Evolutionary conservation across 257 asterid species (phyloP).

Genomic region (Rauvolfia tetraphylla): DNA sequence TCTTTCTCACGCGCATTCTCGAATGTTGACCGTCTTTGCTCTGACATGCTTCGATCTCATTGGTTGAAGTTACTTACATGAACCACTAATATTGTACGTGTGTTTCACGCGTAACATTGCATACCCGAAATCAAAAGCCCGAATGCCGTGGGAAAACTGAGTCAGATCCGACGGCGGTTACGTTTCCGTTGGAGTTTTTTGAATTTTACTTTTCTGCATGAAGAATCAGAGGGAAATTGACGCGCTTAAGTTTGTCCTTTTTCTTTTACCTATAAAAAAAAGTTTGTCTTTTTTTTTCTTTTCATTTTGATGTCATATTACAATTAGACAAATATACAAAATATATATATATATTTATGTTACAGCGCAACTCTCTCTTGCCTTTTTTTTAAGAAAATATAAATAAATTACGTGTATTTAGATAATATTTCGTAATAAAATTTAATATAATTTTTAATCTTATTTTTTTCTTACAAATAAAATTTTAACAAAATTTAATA

Average conservation of each 20-base stretch:
- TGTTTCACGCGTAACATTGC: not conserved
- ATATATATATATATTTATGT: too few species aligned
- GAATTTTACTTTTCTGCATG: not conserved
- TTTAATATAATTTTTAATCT: too few species aligned
- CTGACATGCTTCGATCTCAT: not conserved
- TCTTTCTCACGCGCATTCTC: not conserved
- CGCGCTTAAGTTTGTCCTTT: slow-evolving; percentile 11
- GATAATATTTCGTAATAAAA: too few species aligned
- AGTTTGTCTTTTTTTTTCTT: too few species aligned
- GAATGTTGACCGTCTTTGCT: not conserved
- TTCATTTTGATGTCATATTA: too few species aligned
- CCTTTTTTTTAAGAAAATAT: too few species aligned
- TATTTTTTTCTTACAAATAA: too few species aligned
- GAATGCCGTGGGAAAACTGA: not conserved
- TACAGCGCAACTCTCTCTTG: too few species aligned
- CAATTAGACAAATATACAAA: too few species aligned
- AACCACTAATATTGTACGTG: not conserved
- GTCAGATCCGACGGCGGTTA: slow-evolving; percentile 4
- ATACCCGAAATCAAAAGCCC: not conserved
- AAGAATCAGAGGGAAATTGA: not conserved
- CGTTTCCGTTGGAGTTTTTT: too few species aligned
- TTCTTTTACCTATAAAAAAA: not conserved
- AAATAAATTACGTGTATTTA: too few species aligned
- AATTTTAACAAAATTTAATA: too few species aligned
- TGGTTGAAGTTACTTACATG: slow-evolving; percentile 9